Percentiles rank a stretch among this genome's conserved stretches.
Conservation (phyloP, 1,284 basidiomycete genomes). For the Tremellales sp. region DNA sequence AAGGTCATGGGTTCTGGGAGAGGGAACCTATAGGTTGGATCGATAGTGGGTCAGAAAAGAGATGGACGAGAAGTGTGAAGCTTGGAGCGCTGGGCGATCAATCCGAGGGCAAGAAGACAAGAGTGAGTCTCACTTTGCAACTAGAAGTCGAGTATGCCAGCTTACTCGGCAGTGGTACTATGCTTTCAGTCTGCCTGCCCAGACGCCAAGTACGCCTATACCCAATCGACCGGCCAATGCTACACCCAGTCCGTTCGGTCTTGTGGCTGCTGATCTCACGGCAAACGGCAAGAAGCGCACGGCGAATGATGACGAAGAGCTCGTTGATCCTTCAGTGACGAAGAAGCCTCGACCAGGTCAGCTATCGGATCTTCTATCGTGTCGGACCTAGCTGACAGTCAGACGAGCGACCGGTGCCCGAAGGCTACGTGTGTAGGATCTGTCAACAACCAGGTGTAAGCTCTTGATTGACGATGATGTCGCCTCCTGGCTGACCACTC, state of each 20-base stretch:
- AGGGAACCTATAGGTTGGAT: conserved; percentile 83
- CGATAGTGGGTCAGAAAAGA: conserved; percentile 55
- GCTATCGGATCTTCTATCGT: background rate
- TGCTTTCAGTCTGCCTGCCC: conserved; percentile 62
- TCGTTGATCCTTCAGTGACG: conserved; percentile 41
- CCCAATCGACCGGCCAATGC: conserved; percentile 34
- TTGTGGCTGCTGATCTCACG: conserved; percentile 7
- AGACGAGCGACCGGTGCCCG: conserved; percentile 56
- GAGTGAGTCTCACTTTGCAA: conserved; percentile 56
- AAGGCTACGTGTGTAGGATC: conserved; percentile 78
- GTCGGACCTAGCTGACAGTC: background rate
- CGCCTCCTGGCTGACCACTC: conserved; percentile 2
- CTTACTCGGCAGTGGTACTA: conserved; percentile 62
- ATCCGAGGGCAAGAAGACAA: conserved; percentile 66
- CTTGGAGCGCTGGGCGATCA: conserved; percentile 78
- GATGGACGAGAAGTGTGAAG: conserved; percentile 69
- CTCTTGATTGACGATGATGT: background rate
- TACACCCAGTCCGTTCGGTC: conserved; percentile 38
- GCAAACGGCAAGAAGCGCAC: conserved; percentile 56
- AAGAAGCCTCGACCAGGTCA: conserved; percentile 48
- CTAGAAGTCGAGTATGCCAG: background rate
- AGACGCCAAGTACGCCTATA: conserved; percentile 35
- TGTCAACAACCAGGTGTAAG: conserved; percentile 58
- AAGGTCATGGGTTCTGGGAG: conserved; percentile 74
- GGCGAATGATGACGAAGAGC: conserved; percentile 48